Evolutionary conservation across 176 grass and related monocot genomes (phyloP), one percentile per base, ranked within the genome.

Genomic region (Musa beccarii): DNA sequence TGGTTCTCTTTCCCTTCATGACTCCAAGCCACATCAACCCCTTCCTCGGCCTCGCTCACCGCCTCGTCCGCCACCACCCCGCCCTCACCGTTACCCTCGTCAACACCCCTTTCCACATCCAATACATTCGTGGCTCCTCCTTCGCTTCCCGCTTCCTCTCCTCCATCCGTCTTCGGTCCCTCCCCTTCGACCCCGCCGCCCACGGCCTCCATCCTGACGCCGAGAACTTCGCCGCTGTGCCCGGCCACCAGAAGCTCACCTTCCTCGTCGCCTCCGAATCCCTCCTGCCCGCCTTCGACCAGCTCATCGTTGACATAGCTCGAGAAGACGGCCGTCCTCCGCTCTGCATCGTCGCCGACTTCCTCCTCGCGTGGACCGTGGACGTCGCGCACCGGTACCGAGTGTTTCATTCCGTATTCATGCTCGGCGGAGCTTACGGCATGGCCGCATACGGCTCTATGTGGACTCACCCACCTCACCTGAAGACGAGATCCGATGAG

Each of bases 251-350:
- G 73, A 82, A 88, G 71, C 74, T 85, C 50, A 2, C 62, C 29
- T 83, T 86, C 77, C 86, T 90, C 62, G 24, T 43, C n/a, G 92
- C 88, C 3, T 82, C 78, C 22, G 83, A 83, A 73, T 91, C 86
- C 9, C 81, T 91, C 9, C 88, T 21, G 29, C 88, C 86, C 1
- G 72, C 82, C 54, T 95, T 95, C 34, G 79, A 90, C 3, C 54
- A 71, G 0, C 88, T 86, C 78, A 1, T 95, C 66, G 53, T 81
- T 34, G 51, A 79, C 72, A 63, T 85, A 53, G 11, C 8, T 0
- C 25, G 56, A 74, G 20, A 15, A 66, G 62, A n/a, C 16, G 63
- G 71, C 11, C 11, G 51, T 1, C 29, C 52, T 54, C 69, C 78
- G 0, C 62, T 77, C 73, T 92, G 84, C 86, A 59, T 92, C 81